A percentile compares a stretch with the other conserved stretches of the same genome.
Evolutionary conservation across 257 asterid genomes (phyloP).

Genomic region (Solanum gandarillasii): DNA sequence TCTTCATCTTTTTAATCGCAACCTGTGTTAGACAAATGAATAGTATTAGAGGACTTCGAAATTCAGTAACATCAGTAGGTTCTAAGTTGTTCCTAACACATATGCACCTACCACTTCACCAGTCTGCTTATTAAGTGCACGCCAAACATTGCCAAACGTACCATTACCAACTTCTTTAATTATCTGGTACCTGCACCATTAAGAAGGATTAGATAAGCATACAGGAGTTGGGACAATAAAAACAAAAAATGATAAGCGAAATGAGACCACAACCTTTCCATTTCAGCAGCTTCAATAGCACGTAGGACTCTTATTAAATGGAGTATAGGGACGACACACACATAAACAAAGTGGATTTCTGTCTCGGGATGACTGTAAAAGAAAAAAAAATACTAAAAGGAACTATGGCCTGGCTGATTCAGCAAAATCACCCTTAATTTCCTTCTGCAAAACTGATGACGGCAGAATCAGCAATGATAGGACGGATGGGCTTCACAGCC

Average conservation of each 20-base stretch:
- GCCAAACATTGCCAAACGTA: slow-evolving; percentile 95
- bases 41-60: neutral
- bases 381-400: slow-evolving; percentile 12
- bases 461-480: slow-evolving; percentile 19
- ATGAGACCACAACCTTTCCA: slow-evolving; percentile 62
- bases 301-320: slow-evolving; percentile 20
- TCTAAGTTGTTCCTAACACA: neutral
- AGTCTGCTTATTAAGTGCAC: slow-evolving; percentile 80
- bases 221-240: neutral
- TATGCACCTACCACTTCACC: slow-evolving; percentile 79
- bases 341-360: slow-evolving; percentile 6
- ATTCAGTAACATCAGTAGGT: neutral
- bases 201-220: neutral
- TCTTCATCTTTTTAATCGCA: slow-evolving; percentile 91
- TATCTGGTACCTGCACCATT: slow-evolving; percentile 58
- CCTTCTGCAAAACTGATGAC: slow-evolving; percentile 18
- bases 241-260: neutral
- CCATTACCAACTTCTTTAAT: slow-evolving; percentile 95
- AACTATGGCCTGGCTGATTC: slow-evolving; percentile 42
- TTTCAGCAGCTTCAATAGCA: slow-evolving; percentile 32
- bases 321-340: slow-evolving; percentile 1
- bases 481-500: slow-evolving; percentile 44
- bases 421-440: slow-evolving; percentile 44
- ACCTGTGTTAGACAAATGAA: slow-evolving; percentile 35
- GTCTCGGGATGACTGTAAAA: slow-evolving; percentile 19